phyloP scores from a whole-genome alignment of 2,329 filamentous ascomycete genomes.

The Fusarium sp. region DNA sequence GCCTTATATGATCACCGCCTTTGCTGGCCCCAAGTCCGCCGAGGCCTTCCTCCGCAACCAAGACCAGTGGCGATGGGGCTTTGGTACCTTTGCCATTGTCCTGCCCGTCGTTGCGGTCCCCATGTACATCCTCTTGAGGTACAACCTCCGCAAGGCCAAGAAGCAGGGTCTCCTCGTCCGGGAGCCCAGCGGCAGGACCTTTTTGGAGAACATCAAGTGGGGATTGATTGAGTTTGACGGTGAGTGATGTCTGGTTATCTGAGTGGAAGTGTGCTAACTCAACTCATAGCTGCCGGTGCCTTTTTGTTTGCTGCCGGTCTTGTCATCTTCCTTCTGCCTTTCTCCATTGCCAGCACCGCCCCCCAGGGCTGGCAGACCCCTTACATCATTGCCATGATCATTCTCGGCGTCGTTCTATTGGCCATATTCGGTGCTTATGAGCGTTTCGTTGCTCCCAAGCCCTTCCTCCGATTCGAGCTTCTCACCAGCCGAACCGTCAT shows the following conservation, averaged over 20 bases:
- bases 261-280: slow-evolving; percentile 44
- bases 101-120: slow-evolving; percentile 69
- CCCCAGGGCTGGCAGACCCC: slow-evolving; percentile 59
- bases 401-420: slow-evolving; percentile 66
- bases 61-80: slow-evolving; percentile 51
- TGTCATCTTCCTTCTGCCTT: slow-evolving; percentile 67
- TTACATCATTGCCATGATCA: slow-evolving; percentile 65
- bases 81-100: slow-evolving; percentile 73
- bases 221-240: slow-evolving; percentile 41
- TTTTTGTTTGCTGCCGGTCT: slow-evolving; percentile 63
- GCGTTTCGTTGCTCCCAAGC: slow-evolving; percentile 62
- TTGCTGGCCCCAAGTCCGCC: slow-evolving; percentile 47
- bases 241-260: slow-evolving; percentile 42
- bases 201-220: slow-evolving; percentile 55
- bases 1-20: slow-evolving; percentile 60
- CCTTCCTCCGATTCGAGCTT: slow-evolving; percentile 65
- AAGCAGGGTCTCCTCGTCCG: slow-evolving; percentile 58
- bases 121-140: slow-evolving; percentile 64
- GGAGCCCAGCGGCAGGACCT: slow-evolving; percentile 55
- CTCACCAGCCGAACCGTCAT: slow-evolving; percentile 61
- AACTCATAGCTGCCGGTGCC: slow-evolving; percentile 59
- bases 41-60: slow-evolving; percentile 39
- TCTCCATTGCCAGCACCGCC: slow-evolving; percentile 60
- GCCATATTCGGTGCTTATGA: slow-evolving; percentile 66
- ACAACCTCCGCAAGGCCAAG: slow-evolving; percentile 67